These are phyloP conservation scores for Trapa bicornis DNA, from an alignment of 345 rosid genomes.

Conservation along the genomic window DNA sequence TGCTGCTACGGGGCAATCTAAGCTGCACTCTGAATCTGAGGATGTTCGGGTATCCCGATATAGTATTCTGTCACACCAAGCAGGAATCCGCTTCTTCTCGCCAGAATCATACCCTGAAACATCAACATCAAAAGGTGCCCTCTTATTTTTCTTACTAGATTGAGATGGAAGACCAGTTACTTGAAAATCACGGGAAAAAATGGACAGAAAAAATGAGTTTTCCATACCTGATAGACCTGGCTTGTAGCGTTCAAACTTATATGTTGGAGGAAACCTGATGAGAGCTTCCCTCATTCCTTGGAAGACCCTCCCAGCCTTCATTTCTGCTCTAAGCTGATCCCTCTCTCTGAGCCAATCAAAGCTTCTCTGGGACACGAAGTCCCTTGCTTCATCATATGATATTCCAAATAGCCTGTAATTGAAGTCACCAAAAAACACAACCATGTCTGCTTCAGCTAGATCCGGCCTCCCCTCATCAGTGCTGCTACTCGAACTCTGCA, in stretches of 20 bases:
- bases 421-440: slow-evolving; percentile 88
- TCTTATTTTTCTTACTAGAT: neutral
- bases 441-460: slow-evolving; percentile 94
- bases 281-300: slow-evolving; percentile 99
- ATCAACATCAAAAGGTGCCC: neutral
- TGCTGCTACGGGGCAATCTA: slow-evolving; percentile 80
- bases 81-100: slow-evolving; percentile 98
- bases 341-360: slow-evolving; percentile 98
- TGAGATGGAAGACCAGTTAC: neutral
- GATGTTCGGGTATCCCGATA: slow-evolving; percentile 67
- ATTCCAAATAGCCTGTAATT: slow-evolving; percentile 94
- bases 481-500: slow-evolving; percentile 33
- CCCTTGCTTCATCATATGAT: slow-evolving; percentile 98
- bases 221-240: slow-evolving; percentile 86
- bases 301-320: slow-evolving; percentile 93
- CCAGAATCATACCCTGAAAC: slow-evolving; percentile 91
- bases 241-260: slow-evolving; percentile 75
- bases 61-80: slow-evolving; percentile 97
- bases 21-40: slow-evolving; percentile 54
- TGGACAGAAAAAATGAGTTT: neutral
- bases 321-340: slow-evolving; percentile 94
- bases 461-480: slow-evolving; percentile 64
- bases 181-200: neutral
- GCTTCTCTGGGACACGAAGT: slow-evolving; percentile 92
- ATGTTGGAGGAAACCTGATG: slow-evolving; percentile 93